phyloP scores from a whole-genome alignment of 805 yeast species.

The Lipomyces sp. region DNA sequence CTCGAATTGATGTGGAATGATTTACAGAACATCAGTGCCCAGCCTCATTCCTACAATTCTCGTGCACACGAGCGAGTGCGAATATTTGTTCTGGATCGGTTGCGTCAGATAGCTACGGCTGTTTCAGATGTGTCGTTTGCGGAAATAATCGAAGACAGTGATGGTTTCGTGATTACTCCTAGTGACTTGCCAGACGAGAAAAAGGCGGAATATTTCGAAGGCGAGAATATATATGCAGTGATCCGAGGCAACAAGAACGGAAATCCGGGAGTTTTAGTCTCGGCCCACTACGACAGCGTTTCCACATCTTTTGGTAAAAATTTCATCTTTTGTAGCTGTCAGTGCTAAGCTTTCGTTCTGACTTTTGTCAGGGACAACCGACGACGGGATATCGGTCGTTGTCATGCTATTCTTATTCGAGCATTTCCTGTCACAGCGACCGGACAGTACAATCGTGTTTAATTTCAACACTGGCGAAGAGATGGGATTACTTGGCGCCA shows the following conservation, averaged over 20 bases:
- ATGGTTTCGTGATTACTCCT: slow-evolving; percentile 48
- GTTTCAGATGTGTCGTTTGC: slow-evolving; percentile 28
- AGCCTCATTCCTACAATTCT: slow-evolving; percentile 78
- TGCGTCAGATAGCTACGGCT: slow-evolving; percentile 45
- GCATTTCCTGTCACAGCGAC: slow-evolving; percentile 44
- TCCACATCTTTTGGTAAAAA: slow-evolving; percentile 74
- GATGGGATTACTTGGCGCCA: slow-evolving; percentile 83
- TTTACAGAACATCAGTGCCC: slow-evolving; percentile 67
- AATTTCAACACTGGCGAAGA: slow-evolving; percentile 92
- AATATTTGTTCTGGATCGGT: slow-evolving; percentile 59
- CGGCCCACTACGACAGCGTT: slow-evolving; percentile 89
- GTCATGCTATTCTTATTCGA: slow-evolving; percentile 32
- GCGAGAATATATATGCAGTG: slow-evolving; percentile 75
- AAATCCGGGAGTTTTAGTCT: slow-evolving; percentile 69
- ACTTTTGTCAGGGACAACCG: slow-evolving; percentile 58
- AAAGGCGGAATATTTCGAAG: slow-evolving; percentile 63
- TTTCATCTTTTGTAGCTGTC: neutral
- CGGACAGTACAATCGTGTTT: slow-evolving; percentile 72
- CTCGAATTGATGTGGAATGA: slow-evolving; percentile 62
- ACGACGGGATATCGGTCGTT: slow-evolving; percentile 53
- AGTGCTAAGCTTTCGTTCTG: neutral
- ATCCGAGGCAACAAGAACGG: slow-evolving; percentile 63
- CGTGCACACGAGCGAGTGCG: slow-evolving; percentile 76
- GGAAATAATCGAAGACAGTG: slow-evolving; percentile 49
- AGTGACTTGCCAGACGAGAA: slow-evolving; percentile 50